Percentiles rank a stretch among this genome's conserved stretches.
Conservation (phyloP, 495 filamentous ascomycete species). For the Aspergillus egyptiacus region DNA sequence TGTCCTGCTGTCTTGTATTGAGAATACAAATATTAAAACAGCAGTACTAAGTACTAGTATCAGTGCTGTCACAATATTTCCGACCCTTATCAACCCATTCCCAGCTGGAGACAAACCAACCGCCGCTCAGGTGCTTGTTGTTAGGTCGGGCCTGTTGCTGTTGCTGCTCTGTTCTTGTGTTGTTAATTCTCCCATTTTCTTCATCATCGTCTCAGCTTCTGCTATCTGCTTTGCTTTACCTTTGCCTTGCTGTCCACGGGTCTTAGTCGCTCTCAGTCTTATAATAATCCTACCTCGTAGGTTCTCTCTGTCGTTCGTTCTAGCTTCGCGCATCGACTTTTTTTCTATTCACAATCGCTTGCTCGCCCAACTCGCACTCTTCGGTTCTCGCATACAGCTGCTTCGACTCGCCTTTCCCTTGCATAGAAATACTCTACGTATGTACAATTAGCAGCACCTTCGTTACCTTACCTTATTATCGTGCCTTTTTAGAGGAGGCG, state of each 20-base stretch:
- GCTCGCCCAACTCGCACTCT: background rate
- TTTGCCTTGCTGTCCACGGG: constrained; percentile 2
- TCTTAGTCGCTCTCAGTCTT: too few relatives aligned
- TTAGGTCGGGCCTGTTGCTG: constrained; percentile 10
- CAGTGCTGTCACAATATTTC: background rate
- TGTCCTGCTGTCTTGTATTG: background rate
- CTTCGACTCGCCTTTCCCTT: background rate
- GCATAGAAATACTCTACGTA: too few relatives aligned
- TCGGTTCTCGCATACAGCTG: background rate
- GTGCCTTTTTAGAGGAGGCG: too few relatives aligned
- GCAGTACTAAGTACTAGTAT: background rate
- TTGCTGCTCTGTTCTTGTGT: constrained; percentile 6
- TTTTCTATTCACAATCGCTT: constrained; percentile 9
- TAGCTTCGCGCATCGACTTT: constrained; percentile 1
- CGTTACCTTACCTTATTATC: too few relatives aligned
- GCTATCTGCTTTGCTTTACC: constrained; percentile 11
- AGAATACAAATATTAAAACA: background rate
- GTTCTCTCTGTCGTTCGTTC: constrained; percentile 5
- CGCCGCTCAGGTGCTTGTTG: constrained; percentile 12
- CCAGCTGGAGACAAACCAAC: constrained; percentile 6
- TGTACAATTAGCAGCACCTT: too few relatives aligned
- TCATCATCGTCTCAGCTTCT: constrained; percentile 18
- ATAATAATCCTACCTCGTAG: too few relatives aligned
- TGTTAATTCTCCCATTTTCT: constrained; percentile 1
- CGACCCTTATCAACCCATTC: constrained; percentile 14